These are phyloP conservation scores for Calycina herbarum DNA, from an alignment of 2,329 filamentous ascomycete genomes.

Conservation along the genomic window DNA sequence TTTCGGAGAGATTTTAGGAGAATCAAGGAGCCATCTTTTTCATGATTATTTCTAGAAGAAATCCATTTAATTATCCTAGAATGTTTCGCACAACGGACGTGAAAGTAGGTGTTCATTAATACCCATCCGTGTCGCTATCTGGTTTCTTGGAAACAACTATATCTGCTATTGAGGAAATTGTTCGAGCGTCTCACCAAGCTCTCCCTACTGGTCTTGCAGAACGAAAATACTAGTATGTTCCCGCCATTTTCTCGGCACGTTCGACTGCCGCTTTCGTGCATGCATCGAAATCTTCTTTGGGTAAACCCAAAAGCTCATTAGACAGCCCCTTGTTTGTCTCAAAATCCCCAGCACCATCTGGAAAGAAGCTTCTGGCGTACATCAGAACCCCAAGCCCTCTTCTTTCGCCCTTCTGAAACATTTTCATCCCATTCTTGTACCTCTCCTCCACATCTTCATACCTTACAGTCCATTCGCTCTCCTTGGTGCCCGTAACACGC, in stretches of 20 bases:
- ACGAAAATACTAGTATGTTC: not conserved
- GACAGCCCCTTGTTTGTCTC: constrained; percentile 15
- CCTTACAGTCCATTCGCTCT: constrained; percentile 21
- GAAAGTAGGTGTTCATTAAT: no score
- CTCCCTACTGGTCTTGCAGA: not conserved
- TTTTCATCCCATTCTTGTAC: constrained; percentile 17
- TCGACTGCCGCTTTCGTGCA: not conserved
- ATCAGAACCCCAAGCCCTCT: constrained; percentile 18
- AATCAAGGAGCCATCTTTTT: no score
- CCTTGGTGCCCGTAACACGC: constrained; percentile 22
- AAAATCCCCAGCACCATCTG: constrained; percentile 19
- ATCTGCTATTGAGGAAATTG: not conserved
- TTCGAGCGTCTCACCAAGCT: not conserved
- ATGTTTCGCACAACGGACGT: no score
- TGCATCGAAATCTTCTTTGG: constrained; percentile 25
- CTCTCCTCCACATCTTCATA: constrained; percentile 13
- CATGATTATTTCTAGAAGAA: no score
- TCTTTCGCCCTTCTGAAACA: constrained; percentile 20
- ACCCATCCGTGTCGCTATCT: no score
- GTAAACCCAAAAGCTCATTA: constrained; percentile 24
- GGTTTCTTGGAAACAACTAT: not conserved
- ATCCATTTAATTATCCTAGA: no score
- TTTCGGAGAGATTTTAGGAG: no score
- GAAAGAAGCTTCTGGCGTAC: constrained; percentile 23
- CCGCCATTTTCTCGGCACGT: not conserved